Evolutionary conservation across 768 basidiomycete genomes (phyloP).

Genomic region (Dendrothele bispora): DNA sequence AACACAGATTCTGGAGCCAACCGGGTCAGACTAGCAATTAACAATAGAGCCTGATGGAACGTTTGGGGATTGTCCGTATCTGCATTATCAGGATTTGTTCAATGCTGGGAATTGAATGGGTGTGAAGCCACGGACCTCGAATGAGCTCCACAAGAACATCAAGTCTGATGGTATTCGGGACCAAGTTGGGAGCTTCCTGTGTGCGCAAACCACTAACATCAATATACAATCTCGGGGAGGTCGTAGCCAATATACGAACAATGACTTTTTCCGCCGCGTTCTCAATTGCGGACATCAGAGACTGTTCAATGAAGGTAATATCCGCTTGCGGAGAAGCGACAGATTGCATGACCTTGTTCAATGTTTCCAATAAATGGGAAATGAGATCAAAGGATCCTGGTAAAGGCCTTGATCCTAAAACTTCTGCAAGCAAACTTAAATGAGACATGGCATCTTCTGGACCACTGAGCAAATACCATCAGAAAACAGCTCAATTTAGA

Average conservation of each 20-base stretch:
- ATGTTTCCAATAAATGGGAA: conserved; percentile 66
- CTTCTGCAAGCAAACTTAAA: conserved; percentile 65
- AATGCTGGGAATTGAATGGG: no score
- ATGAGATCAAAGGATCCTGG: conserved; percentile 74
- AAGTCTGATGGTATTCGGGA: conserved; percentile 64
- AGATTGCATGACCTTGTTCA: conserved; percentile 64
- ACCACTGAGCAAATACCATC: conserved; percentile 18
- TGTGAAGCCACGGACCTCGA: conserved; percentile 49
- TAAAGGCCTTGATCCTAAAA: conserved; percentile 61
- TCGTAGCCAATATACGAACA: conserved; percentile 43
- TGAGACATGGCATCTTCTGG: conserved; percentile 40
- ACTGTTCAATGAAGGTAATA: conserved; percentile 76
- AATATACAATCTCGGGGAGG: no score
- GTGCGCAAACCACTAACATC: neutral
- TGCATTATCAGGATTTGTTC: no score
- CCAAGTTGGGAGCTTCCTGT: conserved; percentile 53
- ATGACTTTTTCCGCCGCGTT: conserved; percentile 55
- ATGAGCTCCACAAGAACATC: conserved; percentile 89
- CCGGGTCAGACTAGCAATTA: conserved; percentile 82
- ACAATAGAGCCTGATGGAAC: conserved; percentile 86
- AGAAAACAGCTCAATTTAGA: neutral
- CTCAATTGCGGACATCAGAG: conserved; percentile 81
- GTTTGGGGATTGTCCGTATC: conserved; percentile 92
- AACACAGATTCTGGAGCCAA: conserved; percentile 89
- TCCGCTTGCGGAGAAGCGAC: conserved; percentile 59